A percentile compares a stretch with the other conserved stretches of the same genome.
phyloP scores from a whole-genome alignment of 2,329 filamentous ascomycete genomes.

The Claviceps purpurea region DNA sequence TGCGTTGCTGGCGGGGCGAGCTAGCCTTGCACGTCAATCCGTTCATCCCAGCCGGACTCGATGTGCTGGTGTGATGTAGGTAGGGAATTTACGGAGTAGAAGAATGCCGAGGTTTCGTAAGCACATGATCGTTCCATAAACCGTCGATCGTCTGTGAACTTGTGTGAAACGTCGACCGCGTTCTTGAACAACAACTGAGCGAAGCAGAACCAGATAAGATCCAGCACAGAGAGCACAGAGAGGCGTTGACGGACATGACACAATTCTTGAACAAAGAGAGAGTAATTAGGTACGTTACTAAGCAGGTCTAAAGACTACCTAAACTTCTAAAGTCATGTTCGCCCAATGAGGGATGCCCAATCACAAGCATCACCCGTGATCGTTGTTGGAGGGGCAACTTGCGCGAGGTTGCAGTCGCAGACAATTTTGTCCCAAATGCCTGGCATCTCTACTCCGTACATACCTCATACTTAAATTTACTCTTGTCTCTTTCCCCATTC shows the following conservation, averaged over 20 bases:
- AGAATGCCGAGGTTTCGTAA: background rate
- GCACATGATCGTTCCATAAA: background rate
- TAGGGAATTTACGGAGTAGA: background rate
- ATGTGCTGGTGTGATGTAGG: background rate
- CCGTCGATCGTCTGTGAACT: background rate
- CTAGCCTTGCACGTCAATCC: background rate
- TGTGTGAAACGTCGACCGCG: too few species aligned
- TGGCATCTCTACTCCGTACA: too few species aligned
- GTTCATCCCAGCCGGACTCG: background rate
- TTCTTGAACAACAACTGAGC: background rate
- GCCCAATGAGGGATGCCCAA: background rate
- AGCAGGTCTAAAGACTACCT: too few species aligned
- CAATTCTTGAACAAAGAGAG: too few species aligned
- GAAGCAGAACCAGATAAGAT: background rate
- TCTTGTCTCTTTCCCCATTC: background rate
- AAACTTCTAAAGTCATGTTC: background rate
- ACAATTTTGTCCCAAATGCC: too few species aligned
- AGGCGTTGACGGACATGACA: too few species aligned
- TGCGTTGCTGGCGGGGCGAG: constrained; percentile 3
- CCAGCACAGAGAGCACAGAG: background rate
- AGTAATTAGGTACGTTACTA: too few species aligned
- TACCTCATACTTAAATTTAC: too few species aligned
- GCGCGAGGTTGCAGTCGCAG: background rate
- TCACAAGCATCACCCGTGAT: background rate
- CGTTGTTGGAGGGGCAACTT: background rate